These are phyloP conservation scores for Solanum gandarillasii DNA, from an alignment of 257 asterid species.

Conservation along the genomic window DNA sequence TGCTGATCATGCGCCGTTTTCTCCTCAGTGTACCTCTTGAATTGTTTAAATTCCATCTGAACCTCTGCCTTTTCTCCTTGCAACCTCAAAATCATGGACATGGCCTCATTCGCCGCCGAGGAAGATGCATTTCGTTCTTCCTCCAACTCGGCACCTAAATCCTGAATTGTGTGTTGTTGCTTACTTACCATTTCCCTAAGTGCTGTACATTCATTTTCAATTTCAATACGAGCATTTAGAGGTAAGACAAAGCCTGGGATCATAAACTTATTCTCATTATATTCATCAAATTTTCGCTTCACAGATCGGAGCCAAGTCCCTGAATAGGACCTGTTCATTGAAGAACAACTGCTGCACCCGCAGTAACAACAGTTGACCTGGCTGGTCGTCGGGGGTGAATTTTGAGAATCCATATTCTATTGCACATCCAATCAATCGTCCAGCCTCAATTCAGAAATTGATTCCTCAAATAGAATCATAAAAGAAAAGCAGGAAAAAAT, in stretches of 20 bases:
- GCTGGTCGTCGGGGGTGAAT: slow-evolving; percentile 27
- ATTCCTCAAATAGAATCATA: slow-evolving; percentile 7
- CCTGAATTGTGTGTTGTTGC: slow-evolving; percentile 72
- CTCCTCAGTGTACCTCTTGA: slow-evolving; percentile 83
- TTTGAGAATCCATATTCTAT: slow-evolving; percentile 49
- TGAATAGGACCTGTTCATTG: slow-evolving; percentile 36
- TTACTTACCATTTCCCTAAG: slow-evolving; percentile 69
- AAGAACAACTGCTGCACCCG: slow-evolving; percentile 54
- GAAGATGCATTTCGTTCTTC: slow-evolving; percentile 94
- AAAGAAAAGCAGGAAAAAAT: not conserved
- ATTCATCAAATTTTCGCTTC: slow-evolving; percentile 56
- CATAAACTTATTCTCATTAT: slow-evolving; percentile 26
- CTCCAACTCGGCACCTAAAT: slow-evolving; percentile 68
- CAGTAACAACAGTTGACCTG: slow-evolving; percentile 60
- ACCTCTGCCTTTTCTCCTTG: slow-evolving; percentile 96
- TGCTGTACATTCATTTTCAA: slow-evolving; percentile 71
- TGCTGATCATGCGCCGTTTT: slow-evolving; percentile 88
- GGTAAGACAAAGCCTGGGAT: slow-evolving; percentile 45
- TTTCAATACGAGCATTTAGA: slow-evolving; percentile 69
- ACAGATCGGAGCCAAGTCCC: slow-evolving; percentile 57
- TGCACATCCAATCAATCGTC: slow-evolving; percentile 11
- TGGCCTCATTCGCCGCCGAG: slow-evolving; percentile 92
- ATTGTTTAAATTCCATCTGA: slow-evolving; percentile 91
- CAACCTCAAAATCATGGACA: slow-evolving; percentile 93
- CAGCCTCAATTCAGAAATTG: slow-evolving; percentile 8